Conservation (phyloP, 192 early-diverging fungal species). For the Coemansia sp. region DNA sequence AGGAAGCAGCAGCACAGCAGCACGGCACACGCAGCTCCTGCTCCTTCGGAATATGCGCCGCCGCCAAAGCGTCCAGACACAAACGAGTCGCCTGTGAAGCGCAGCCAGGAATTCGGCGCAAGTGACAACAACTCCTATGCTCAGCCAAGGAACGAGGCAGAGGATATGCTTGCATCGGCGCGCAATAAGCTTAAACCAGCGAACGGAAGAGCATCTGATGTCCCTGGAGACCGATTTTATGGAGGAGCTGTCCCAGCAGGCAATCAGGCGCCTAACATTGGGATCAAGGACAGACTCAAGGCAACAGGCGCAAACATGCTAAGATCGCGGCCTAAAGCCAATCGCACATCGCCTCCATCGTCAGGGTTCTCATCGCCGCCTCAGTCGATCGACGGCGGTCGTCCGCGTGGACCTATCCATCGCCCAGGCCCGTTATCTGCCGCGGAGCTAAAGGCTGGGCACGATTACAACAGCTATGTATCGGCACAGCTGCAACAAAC, state of each 20-base stretch:
- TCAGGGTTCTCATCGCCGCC: neutral
- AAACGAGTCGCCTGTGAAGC: neutral
- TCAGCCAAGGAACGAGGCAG: constrained; percentile 19
- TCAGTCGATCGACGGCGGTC: neutral
- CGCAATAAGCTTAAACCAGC: constrained; percentile 35
- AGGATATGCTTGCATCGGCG: constrained; percentile 31
- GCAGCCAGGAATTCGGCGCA: neutral
- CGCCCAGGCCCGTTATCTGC: constrained; percentile 32
- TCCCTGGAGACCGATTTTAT: constrained; percentile 1
- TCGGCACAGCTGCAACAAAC: constrained; percentile 1
- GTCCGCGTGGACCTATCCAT: constrained; percentile 24
- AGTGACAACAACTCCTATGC: neutral
- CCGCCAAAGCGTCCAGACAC: constrained; percentile 9
- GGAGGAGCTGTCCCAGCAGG: constrained; percentile 8
- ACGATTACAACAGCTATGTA: constrained; percentile 1
- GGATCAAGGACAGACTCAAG: constrained; percentile 47
- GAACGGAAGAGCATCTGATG: neutral
- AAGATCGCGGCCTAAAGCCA: constrained; percentile 33
- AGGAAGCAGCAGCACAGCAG: neutral
- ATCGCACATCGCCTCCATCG: constrained; percentile 18
- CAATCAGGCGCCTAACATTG: constrained; percentile 11
- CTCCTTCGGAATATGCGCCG: neutral
- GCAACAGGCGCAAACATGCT: constrained; percentile 45
- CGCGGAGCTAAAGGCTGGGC: constrained; percentile 9
- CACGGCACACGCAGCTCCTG: neutral